phyloP scores from a whole-genome alignment of 257 asterid species.

The Ilex aquifolium region DNA sequence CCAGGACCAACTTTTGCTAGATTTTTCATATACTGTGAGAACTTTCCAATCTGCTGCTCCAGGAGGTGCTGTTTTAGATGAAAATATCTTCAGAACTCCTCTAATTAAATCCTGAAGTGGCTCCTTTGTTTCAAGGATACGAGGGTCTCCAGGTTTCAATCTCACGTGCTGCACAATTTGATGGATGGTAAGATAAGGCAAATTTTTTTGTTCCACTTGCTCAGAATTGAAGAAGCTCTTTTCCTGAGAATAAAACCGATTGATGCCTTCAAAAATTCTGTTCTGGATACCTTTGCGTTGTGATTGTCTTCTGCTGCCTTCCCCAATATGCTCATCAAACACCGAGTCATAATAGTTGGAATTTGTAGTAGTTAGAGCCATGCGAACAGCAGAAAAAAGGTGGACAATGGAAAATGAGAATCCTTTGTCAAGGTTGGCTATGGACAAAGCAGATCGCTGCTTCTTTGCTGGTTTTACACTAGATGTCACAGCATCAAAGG shows the following conservation, averaged over 20 bases:
- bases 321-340: not conserved
- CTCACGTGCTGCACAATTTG: conserved; percentile 13
- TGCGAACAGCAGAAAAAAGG: conserved; percentile 21
- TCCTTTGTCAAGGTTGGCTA: not conserved
- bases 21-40: conserved; percentile 2
- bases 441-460: not conserved
- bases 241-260: not conserved
- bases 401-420: conserved; percentile 11
- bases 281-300: not conserved
- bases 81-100: conserved; percentile 21
- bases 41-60: conserved; percentile 10
- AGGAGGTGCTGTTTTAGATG: conserved; percentile 10
- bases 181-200: conserved; percentile 10
- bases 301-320: not conserved
- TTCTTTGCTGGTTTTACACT: not conserved
- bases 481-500: no score
- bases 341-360: not conserved
- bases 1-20: conserved; percentile 21
- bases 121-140: conserved; percentile 3
- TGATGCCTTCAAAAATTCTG: not conserved
- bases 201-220: not conserved
- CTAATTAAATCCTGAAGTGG: conserved; percentile 16
- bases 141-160: conserved; percentile 20
- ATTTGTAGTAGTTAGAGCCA: conserved; percentile 13
- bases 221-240: not conserved